Evolutionary conservation across 1,284 basidiomycete species (phyloP).

Genomic region (Chalciporus piperatoides): DNA sequence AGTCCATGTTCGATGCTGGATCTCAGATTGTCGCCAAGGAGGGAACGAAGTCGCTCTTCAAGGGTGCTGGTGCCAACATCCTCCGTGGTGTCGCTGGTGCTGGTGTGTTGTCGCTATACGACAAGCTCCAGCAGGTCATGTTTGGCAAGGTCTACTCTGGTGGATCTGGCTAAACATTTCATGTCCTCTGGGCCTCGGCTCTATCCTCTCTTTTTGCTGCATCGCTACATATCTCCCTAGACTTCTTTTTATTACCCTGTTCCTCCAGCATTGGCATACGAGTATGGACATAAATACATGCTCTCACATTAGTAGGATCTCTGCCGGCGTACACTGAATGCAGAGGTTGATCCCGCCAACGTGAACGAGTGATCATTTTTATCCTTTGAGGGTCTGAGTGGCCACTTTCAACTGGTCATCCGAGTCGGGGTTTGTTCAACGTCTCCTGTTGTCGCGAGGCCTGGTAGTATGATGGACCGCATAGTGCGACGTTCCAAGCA

Average conservation of each 20-base stretch:
- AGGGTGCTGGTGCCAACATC: conserved; percentile 97
- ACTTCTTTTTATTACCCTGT: conserved; percentile 35
- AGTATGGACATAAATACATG: conserved; percentile 24
- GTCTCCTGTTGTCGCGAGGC: not conserved
- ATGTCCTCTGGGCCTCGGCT: conserved; percentile 27
- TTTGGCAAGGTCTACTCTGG: conserved; percentile 97
- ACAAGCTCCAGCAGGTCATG: conserved; percentile 87
- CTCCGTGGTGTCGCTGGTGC: conserved; percentile 98
- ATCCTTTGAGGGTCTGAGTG: too few species aligned
- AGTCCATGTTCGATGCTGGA: conserved; percentile 86
- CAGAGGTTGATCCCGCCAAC: conserved; percentile 6
- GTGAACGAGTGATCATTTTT: too few species aligned
- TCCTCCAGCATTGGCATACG: conserved; percentile 17
- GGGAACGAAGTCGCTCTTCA: conserved; percentile 87
- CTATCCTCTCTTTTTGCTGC: conserved; percentile 31
- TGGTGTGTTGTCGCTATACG: conserved; percentile 92
- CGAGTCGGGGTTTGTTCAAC: too few species aligned
- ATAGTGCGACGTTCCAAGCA: conserved; percentile 2
- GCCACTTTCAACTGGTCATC: too few species aligned
- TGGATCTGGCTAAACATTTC: conserved; percentile 37
- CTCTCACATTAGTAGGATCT: conserved; percentile 25
- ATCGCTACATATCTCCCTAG: conserved; percentile 30
- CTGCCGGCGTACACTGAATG: conserved; percentile 18
- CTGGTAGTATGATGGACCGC: not conserved
- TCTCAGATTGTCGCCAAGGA: conserved; percentile 88